Evolutionary conservation across 1,284 basidiomycete species (phyloP).

Genomic region (Termitomyces sp.): DNA sequence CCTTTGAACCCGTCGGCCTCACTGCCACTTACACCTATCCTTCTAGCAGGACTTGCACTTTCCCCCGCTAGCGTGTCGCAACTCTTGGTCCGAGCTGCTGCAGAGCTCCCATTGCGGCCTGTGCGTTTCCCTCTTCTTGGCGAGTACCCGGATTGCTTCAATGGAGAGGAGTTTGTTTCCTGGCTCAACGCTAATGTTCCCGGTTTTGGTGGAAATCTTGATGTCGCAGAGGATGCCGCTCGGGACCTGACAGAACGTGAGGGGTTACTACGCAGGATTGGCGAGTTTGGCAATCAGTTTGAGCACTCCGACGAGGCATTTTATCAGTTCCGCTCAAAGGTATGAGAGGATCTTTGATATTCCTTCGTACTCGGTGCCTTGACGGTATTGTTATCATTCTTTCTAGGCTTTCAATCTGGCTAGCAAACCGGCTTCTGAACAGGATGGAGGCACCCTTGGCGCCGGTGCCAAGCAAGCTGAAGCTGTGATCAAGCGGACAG

Average conservation of each 20-base stretch:
- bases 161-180: slow-evolving; percentile 29
- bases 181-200: slow-evolving; percentile 25
- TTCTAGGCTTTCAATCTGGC: slow-evolving; percentile 66
- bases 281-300: slow-evolving; percentile 76
- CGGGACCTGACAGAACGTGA: slow-evolving; percentile 72
- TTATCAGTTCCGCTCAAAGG: slow-evolving; percentile 77
- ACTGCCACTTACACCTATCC: slow-evolving; percentile 45
- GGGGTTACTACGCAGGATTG: slow-evolving; percentile 69
- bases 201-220: slow-evolving; percentile 51
- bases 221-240: slow-evolving; percentile 77
- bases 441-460: slow-evolving; percentile 23
- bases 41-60: slow-evolving; percentile 71
- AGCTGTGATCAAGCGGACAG: slow-evolving; percentile 62
- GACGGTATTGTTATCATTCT: not conserved
- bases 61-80: slow-evolving; percentile 59
- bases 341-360: slow-evolving; percentile 22
- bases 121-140: slow-evolving; percentile 81
- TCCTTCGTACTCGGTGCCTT: not conserved
- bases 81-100: slow-evolving; percentile 60
- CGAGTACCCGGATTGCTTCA: slow-evolving; percentile 82
- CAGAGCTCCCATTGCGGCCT: slow-evolving; percentile 57
- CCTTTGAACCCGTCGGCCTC: slow-evolving; percentile 46
- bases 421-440: slow-evolving; percentile 29
- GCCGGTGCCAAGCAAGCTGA: slow-evolving; percentile 38
- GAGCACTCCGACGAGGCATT: slow-evolving; percentile 71